Conservation (phyloP, 1,139 yeast genomes). For the Hansenula anomala region DNA sequence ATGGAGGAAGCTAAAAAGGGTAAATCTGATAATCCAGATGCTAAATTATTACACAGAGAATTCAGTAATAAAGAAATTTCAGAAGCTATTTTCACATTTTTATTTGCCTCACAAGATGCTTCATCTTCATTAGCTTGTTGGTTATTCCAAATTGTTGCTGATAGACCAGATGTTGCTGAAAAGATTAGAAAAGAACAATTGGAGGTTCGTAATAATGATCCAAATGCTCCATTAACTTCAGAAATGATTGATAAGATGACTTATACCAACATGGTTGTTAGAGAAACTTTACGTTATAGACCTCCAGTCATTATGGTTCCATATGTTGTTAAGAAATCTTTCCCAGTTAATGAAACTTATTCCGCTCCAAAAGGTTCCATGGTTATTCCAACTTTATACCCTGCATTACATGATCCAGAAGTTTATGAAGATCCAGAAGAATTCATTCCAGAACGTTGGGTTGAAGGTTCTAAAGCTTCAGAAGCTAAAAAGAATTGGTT, state of each 20-base stretch:
- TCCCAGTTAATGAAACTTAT: conserved; percentile 78
- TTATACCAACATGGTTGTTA: conserved; percentile 85
- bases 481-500: conserved; percentile 84
- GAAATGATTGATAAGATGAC: conserved; percentile 81
- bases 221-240: conserved; percentile 52
- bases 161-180: conserved; percentile 82
- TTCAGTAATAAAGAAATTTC: conserved; percentile 89
- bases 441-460: conserved; percentile 96
- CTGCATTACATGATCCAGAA: conserved; percentile 95
- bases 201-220: conserved; percentile 74
- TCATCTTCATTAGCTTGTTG: conserved; percentile 97
- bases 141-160: conserved; percentile 94
- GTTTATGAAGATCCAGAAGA: conserved; percentile 91
- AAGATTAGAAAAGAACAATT: conserved; percentile 92
- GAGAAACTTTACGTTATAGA: conserved; percentile 87
- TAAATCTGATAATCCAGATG: conserved; percentile 31
- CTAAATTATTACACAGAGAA: conserved; percentile 66
- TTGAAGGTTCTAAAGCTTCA: conserved; percentile 54
- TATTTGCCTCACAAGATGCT: conserved; percentile 98
- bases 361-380: conserved; percentile 95
- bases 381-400: conserved; percentile 93
- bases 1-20: conserved; percentile 74
- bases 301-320: conserved; percentile 99
- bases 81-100: conserved; percentile 91
- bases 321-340: conserved; percentile 79